A percentile compares a stretch with the other conserved stretches of the same genome.
Evolutionary conservation across 2,329 filamentous ascomycete species (phyloP).

Genomic region (Fusarium duplospermum): DNA sequence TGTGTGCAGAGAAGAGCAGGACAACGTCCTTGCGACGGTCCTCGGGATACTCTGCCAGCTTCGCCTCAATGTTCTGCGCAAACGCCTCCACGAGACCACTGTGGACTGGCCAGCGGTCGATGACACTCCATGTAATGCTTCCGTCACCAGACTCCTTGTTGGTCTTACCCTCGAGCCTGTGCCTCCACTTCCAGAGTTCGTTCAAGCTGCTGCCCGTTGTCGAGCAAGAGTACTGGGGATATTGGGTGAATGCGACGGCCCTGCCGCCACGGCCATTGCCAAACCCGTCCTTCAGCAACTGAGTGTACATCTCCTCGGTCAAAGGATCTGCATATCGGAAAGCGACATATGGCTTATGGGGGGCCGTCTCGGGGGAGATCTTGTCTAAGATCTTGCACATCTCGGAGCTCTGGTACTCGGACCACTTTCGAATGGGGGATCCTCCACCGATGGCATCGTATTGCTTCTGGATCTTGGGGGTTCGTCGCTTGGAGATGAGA

Average conservation of each 20-base stretch:
- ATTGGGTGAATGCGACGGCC: constrained; percentile 97
- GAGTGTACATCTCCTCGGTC: constrained; percentile 92
- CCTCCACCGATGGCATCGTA: constrained; percentile 95
- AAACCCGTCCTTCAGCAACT: constrained; percentile 88
- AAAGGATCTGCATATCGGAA: constrained; percentile 95
- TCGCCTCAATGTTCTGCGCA: constrained; percentile 89
- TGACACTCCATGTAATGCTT: constrained; percentile 93
- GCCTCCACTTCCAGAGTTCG: constrained; percentile 97
- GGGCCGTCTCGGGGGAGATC: constrained; percentile 90
- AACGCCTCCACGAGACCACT: constrained; percentile 90
- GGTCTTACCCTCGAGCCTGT: constrained; percentile 83
- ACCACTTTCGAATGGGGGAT: constrained; percentile 99
- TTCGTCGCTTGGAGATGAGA: constrained; percentile 85
- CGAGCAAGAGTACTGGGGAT: constrained; percentile 97
- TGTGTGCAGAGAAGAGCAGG: constrained; percentile 94
- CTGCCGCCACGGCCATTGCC: constrained; percentile 89
- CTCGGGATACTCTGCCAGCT: constrained; percentile 84
- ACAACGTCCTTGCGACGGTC: constrained; percentile 84
- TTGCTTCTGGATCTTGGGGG: constrained; percentile 96
- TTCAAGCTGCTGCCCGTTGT: constrained; percentile 97
- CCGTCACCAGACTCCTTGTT: constrained; percentile 67
- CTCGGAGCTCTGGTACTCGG: constrained; percentile 90
- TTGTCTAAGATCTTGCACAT: constrained; percentile 98
- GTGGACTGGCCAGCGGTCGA: constrained; percentile 97
- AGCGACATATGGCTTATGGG: constrained; percentile 96